These are phyloP conservation scores for Lycium barbarum DNA, from an alignment of 257 asterid genomes.

Conservation along the genomic window DNA sequence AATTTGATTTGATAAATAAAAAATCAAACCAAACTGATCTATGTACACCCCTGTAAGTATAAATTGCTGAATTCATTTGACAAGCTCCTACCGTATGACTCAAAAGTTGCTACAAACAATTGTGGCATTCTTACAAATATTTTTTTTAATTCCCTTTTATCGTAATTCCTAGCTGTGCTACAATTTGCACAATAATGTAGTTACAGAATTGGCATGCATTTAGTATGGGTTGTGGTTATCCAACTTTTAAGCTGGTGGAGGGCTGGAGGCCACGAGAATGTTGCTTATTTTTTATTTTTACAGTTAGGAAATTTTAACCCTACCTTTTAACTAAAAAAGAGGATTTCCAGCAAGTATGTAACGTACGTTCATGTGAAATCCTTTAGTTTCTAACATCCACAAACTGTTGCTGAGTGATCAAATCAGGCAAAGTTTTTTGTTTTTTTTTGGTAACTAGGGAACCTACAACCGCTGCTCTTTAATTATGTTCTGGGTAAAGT, in stretches of 20 bases:
- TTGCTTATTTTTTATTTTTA: conserved; percentile 1
- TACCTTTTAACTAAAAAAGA: background rate
- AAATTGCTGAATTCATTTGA: background rate
- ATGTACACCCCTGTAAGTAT: background rate
- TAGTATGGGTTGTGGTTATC: conserved; percentile 1
- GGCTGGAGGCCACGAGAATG: background rate
- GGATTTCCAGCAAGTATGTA: background rate
- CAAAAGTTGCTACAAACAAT: too few relatives aligned
- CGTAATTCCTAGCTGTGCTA: background rate
- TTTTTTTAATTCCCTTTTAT: background rate
- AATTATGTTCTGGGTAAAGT: too few relatives aligned
- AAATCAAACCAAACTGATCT: too few relatives aligned
- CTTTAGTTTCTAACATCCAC: background rate
- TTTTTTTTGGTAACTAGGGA: too few relatives aligned
- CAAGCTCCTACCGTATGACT: too few relatives aligned
- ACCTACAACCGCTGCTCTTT: too few relatives aligned
- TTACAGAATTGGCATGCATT: background rate
- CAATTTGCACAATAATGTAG: background rate
- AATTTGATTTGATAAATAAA: too few relatives aligned
- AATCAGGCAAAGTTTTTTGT: too few relatives aligned
- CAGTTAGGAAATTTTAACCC: background rate
- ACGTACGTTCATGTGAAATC: conserved; percentile 4
- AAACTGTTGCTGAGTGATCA: background rate
- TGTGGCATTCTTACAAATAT: background rate
- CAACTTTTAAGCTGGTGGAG: background rate